Conservation (phyloP, 208 protist genomes). For the Crithidia expoeki region DNA sequence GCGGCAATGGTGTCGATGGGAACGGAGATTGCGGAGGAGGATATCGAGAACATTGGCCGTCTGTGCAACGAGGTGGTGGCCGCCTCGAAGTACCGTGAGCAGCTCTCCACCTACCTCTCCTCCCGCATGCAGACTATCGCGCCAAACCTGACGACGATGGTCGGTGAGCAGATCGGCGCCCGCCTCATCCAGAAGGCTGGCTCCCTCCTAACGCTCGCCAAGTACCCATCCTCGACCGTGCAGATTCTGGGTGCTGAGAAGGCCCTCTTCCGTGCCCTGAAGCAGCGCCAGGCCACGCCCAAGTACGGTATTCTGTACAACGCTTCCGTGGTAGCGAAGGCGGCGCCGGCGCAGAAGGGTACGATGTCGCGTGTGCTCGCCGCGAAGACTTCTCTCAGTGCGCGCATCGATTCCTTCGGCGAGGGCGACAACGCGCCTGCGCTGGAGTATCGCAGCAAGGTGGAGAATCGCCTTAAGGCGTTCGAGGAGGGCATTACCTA, state of each 20-base stretch:
- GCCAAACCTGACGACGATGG: slow-evolving; percentile 98
- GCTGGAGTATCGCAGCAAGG: slow-evolving; percentile 92
- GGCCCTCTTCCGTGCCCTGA: slow-evolving; percentile 98
- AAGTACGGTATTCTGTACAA: slow-evolving; percentile 99
- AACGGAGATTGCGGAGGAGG: slow-evolving; percentile 97
- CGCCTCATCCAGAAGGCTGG: slow-evolving; percentile 99
- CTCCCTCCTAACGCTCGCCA: slow-evolving; percentile 97
- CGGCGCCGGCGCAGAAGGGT: slow-evolving; percentile 93
- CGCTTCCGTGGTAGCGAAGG: slow-evolving; percentile 97
- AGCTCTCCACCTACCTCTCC: slow-evolving; percentile 98
- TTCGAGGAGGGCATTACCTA: slow-evolving; percentile 92
- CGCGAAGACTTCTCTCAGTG: slow-evolving; percentile 97
- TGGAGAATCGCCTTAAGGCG: slow-evolving; percentile 86
- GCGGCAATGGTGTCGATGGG: slow-evolving; percentile 99
- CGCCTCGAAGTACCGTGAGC: slow-evolving; percentile 94
- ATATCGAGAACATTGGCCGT: slow-evolving; percentile 94
- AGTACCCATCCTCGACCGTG: slow-evolving; percentile 98
- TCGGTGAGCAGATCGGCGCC: slow-evolving; percentile 98
- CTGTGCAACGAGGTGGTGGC: slow-evolving; percentile 94
- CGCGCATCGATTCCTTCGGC: slow-evolving; percentile 98
- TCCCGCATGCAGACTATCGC: slow-evolving; percentile 98
- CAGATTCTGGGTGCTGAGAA: slow-evolving; percentile 99
- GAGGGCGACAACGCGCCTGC: slow-evolving; percentile 91
- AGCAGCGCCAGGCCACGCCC: slow-evolving; percentile 99
- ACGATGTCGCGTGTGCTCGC: slow-evolving; percentile 97